These are phyloP conservation scores for Thalassiosira mediterranea DNA, from an alignment of 352 stramenopile species.

Conservation along the genomic window DNA sequence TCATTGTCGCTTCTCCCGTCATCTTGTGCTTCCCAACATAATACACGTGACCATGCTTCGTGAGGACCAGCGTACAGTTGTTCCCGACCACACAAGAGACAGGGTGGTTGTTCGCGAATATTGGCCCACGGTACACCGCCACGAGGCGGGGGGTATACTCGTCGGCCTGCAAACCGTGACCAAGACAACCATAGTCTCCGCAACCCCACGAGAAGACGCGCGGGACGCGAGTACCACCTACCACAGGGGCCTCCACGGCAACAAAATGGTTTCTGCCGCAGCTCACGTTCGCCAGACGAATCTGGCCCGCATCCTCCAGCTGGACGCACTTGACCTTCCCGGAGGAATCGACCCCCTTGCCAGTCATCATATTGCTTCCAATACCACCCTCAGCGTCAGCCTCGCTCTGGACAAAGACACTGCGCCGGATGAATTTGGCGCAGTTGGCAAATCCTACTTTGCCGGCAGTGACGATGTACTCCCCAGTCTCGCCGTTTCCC, in stretches of 20 bases:
- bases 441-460: slow-evolving; percentile 78
- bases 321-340: slow-evolving; percentile 47
- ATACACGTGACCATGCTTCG: slow-evolving; percentile 81
- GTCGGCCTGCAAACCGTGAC: slow-evolving; percentile 77
- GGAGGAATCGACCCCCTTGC: slow-evolving; percentile 15
- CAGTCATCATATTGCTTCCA: slow-evolving; percentile 15
- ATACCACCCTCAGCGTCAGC: slow-evolving; percentile 27
- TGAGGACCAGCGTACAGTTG: slow-evolving; percentile 70
- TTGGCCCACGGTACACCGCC: slow-evolving; percentile 40
- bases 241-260: slow-evolving; percentile 64
- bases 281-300: slow-evolving; percentile 65
- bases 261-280: slow-evolving; percentile 81
- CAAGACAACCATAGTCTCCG: slow-evolving; percentile 83
- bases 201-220: slow-evolving; percentile 68
- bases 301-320: slow-evolving; percentile 43
- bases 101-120: slow-evolving; percentile 64
- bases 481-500: slow-evolving; percentile 82
- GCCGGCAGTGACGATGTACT: slow-evolving; percentile 79
- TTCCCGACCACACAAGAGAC: slow-evolving; percentile 54
- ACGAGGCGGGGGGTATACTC: slow-evolving; percentile 76
- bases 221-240: slow-evolving; percentile 25
- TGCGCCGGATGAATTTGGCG: slow-evolving; percentile 63
- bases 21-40: slow-evolving; percentile 78
- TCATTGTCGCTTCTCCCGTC: slow-evolving; percentile 76
- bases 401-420: slow-evolving; percentile 71